Conservation (phyloP, 306 rosid genomes). For the Casuarina equisetifolia region DNA sequence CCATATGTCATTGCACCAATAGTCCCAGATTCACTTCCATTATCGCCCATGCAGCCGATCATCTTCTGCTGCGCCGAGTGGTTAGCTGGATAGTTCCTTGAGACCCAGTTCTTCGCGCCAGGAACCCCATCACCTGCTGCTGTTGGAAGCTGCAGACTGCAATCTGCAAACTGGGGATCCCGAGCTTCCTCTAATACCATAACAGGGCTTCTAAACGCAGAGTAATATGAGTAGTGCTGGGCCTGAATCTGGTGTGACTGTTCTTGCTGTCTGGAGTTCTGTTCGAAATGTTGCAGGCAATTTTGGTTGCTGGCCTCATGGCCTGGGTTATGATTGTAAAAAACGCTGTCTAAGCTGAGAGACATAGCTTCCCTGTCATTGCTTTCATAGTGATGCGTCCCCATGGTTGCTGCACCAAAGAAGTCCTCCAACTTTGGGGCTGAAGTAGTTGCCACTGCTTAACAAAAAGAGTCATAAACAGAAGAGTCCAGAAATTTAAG, state of each 20-base stretch:
- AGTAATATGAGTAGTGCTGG: constrained; percentile 43
- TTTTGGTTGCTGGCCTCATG: constrained; percentile 41
- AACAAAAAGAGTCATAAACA: constrained; percentile 24
- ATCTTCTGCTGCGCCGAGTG: constrained; percentile 42
- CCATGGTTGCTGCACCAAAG: constrained; percentile 69
- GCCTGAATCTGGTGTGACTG: constrained; percentile 32
- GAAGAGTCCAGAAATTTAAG: constrained; percentile 11
- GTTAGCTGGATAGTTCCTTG: constrained; percentile 40
- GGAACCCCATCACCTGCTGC: constrained; percentile 34
- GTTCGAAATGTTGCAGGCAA: constrained; percentile 37
- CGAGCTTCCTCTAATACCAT: constrained; percentile 42
- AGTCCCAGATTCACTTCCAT: constrained; percentile 59
- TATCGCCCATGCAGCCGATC: constrained; percentile 46
- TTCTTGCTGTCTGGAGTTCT: constrained; percentile 26
- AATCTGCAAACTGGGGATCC: constrained; percentile 39
- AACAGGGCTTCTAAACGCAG: constrained; percentile 38
- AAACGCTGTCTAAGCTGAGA: constrained; percentile 67
- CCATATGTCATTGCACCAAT: constrained; percentile 56
- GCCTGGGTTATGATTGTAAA: constrained; percentile 45
- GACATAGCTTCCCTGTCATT: constrained; percentile 60
- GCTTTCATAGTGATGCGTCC: constrained; percentile 68
- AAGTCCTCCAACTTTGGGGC: constrained; percentile 87
- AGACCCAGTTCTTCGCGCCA: constrained; percentile 55
- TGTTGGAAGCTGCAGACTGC: constrained; percentile 43
- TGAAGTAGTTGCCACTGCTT: constrained; percentile 54